Evolutionary conservation across 2,329 filamentous ascomycete genomes (phyloP).

Genomic region (Coniochaeta ligniaria): DNA sequence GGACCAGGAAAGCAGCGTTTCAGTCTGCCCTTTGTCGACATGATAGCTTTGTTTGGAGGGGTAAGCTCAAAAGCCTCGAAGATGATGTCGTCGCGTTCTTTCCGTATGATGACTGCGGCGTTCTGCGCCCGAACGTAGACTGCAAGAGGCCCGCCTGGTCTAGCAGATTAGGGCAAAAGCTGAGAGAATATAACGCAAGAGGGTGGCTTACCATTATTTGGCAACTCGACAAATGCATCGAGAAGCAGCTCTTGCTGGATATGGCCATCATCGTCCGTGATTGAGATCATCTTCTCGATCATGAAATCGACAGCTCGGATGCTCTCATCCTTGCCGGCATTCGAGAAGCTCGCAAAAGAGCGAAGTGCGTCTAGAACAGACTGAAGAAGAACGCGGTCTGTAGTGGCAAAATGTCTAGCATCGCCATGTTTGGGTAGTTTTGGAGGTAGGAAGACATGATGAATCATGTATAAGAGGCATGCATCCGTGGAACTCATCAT

Average conservation of each 20-base stretch:
- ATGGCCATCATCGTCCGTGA: background rate
- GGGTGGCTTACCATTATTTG: background rate
- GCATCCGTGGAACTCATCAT: no score
- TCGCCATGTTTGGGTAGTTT: conserved; percentile 14
- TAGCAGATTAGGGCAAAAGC: background rate
- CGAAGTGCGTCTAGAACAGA: conserved; percentile 3
- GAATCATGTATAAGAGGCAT: no score
- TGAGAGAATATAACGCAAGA: background rate
- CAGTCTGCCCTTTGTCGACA: conserved; percentile 20
- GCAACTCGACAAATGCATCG: background rate
- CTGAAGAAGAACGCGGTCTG: conserved; percentile 4
- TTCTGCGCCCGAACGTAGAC: conserved; percentile 26
- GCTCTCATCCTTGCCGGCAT: background rate
- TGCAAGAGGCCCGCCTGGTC: conserved; percentile 11
- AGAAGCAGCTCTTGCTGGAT: background rate
- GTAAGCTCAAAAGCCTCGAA: conserved; percentile 28
- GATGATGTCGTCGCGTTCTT: conserved; percentile 7
- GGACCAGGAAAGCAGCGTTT: conserved; percentile 18
- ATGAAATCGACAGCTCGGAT: background rate
- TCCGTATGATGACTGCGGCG: conserved; percentile 22
- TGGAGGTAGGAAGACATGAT: conserved; percentile 9
- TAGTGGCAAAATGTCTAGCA: background rate
- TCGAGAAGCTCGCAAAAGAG: background rate
- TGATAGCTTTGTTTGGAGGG: conserved; percentile 16
- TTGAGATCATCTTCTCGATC: background rate